Evolutionary conservation across 225 moss, liverwort and hornwort genomes (phyloP).

Genomic region (Takakia lepidozioides): DNA sequence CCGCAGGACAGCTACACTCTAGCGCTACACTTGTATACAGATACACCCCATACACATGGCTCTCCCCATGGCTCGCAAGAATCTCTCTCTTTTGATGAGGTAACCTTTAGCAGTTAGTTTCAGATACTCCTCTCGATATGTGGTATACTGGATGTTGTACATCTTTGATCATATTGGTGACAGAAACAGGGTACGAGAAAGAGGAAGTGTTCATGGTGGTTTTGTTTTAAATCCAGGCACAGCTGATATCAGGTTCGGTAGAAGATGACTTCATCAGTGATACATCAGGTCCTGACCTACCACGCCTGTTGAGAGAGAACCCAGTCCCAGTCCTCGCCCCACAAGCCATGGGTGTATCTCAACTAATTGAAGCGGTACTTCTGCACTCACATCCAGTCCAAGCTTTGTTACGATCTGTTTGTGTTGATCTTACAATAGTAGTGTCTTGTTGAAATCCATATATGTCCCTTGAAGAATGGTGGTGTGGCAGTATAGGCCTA

Average conservation of each 20-base stretch:
- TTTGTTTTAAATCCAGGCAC: constrained; percentile 20
- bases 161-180: constrained; percentile 10
- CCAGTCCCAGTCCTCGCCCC: constrained; percentile 32
- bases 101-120: too few species aligned
- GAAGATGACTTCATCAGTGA: constrained; percentile 55
- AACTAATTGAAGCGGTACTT: constrained; percentile 67
- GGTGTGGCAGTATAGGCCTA: too few species aligned
- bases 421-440: too few species aligned
- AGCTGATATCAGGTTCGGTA: constrained; percentile 20
- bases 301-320: constrained; percentile 43
- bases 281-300: constrained; percentile 35
- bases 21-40: constrained; percentile 46
- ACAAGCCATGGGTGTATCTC: constrained; percentile 64
- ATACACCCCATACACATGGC: constrained; percentile 44
- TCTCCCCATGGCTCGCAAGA: constrained; percentile 55
- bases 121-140: constrained; percentile 1
- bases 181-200: too few species aligned
- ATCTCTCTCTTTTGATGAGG: constrained; percentile 88
- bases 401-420: too few species aligned
- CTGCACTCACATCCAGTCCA: too few species aligned
- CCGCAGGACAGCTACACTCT: constrained; percentile 46
- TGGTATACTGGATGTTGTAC: not conserved
- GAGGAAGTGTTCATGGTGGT: constrained; percentile 3
- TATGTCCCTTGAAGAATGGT: too few species aligned
- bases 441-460: too few species aligned